Base-by-base conservation (phyloP, 2,329 filamentous ascomycete genomes). In the Endocalyx cinctus region DNA sequence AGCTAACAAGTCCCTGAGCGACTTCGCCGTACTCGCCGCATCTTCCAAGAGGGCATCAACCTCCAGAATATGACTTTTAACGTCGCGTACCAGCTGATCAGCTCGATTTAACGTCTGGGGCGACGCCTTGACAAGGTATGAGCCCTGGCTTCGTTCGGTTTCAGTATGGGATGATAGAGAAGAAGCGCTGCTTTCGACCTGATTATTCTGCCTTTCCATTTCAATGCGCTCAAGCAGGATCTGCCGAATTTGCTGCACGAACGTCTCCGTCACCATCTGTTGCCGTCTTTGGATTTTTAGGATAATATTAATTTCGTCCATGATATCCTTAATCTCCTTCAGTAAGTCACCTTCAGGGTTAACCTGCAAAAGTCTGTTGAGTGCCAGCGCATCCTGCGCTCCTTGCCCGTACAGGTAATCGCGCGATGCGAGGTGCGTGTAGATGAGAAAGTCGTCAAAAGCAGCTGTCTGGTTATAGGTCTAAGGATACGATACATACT, bases 251-350 rank as follows among this genome's bases (percentile, higher is more conserved):
- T 31, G 17, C 29, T 31, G 17, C 28, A 36, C 20, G 17, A 34
- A 33, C n/a, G 16, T 29, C 11, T 34, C 16, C 18, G 34, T 23
- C 17, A 37, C 27, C 15, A 26, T 28, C 19, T 37, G 33, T 25
- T 42, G 53, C 17, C 55, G 47, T 12, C 48, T 43, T 11, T 51
- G 36, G 14, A 58, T 45, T 27, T 46, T 48, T 13, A 39, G 40
- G 12, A 57, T 52, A 40, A 57, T 58, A 18, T 54, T 49, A 4
- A 58, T 41, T 34, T 58, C 55, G 13, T 57, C 55, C 4, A 46
- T 38, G 12, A 58, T 55, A 31, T 58, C 53, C 34, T 55, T 50
- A 5, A 45, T 50, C 18, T 56, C 53, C 11, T 47, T 45, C 4
- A 57, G 35, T 5, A 58, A 35, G 14, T 47, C 35, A 5, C 51